Evolutionary conservation across 1,284 basidiomycete species (phyloP).

Genomic region (Ustilago bromivora): DNA sequence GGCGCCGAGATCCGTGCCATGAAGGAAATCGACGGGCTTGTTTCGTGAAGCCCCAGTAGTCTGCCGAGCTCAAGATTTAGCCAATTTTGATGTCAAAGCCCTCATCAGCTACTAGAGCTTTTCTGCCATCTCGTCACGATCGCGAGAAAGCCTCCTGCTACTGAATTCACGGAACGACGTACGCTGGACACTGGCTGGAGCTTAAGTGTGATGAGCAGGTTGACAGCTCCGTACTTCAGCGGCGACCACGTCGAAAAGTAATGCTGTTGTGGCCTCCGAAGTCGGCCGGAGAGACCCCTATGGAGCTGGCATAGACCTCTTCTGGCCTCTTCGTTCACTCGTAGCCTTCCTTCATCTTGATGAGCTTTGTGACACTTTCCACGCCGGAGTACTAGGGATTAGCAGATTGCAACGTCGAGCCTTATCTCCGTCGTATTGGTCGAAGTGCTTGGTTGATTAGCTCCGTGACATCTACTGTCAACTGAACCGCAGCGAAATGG

Average conservation of each 20-base stretch:
- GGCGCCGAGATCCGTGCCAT: background rate
- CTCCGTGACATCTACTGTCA: background rate
- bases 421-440: too few species aligned
- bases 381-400: background rate
- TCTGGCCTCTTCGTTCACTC: background rate
- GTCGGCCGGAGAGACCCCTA: background rate
- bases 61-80: background rate
- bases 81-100: background rate
- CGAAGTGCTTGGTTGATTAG: background rate
- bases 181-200: background rate
- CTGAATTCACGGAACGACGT: background rate
- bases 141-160: background rate
- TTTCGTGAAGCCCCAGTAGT: too few species aligned
- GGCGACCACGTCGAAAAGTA: background rate
- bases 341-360: background rate
- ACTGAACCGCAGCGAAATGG: background rate
- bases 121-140: background rate
- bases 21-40: background rate
- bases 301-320: background rate
- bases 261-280: background rate
- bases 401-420: too few species aligned
- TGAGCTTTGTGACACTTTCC: background rate
- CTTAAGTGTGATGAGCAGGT: background rate
- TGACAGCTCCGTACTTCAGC: background rate
- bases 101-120: background rate